phyloP scores from a whole-genome alignment of 192 early-diverging fungal species.

The Helicostylum pulchrum region DNA sequence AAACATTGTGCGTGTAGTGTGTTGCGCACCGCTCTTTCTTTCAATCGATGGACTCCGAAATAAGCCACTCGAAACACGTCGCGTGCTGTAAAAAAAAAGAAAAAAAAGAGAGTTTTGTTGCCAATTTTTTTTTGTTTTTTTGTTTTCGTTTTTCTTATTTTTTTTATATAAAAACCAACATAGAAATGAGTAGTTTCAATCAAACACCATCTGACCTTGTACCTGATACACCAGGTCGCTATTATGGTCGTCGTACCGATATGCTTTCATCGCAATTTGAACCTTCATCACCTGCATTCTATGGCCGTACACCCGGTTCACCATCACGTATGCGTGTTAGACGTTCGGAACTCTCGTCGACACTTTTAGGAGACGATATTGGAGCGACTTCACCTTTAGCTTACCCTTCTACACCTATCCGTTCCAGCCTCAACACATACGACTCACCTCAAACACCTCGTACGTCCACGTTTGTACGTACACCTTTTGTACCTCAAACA shows the following conservation, averaged over 20 bases:
- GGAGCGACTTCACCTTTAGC: slow-evolving; percentile 25
- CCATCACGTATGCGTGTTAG: slow-evolving; percentile 16
- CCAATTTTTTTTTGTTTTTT: not conserved
- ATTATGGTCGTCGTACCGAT: slow-evolving; percentile 11
- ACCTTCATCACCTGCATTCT: slow-evolving; percentile 15
- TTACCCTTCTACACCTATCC: slow-evolving; percentile 33
- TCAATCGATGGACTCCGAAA: no score
- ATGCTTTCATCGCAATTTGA: slow-evolving; percentile 23
- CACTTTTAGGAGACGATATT: slow-evolving; percentile 22
- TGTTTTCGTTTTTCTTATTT: not conserved
- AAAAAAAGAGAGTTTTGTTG: no score
- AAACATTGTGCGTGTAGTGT: no score
- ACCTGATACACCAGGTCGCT: slow-evolving; percentile 14
- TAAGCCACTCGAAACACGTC: no score
- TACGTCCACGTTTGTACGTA: slow-evolving; percentile 30
- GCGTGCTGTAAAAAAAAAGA: no score
- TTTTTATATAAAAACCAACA: not conserved
- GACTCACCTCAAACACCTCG: slow-evolving; percentile 27
- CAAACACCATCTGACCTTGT: slow-evolving; percentile 1
- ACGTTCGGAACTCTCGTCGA: slow-evolving; percentile 22
- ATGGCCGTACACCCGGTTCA: slow-evolving; percentile 25
- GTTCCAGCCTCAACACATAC: slow-evolving; percentile 10
- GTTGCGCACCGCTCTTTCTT: no score
- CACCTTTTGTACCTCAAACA: slow-evolving; percentile 16
- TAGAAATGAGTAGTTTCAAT: slow-evolving; percentile 1